Evolutionary conservation across 2,329 filamentous ascomycete species (phyloP).

Genomic region (Microdochium nivale): DNA sequence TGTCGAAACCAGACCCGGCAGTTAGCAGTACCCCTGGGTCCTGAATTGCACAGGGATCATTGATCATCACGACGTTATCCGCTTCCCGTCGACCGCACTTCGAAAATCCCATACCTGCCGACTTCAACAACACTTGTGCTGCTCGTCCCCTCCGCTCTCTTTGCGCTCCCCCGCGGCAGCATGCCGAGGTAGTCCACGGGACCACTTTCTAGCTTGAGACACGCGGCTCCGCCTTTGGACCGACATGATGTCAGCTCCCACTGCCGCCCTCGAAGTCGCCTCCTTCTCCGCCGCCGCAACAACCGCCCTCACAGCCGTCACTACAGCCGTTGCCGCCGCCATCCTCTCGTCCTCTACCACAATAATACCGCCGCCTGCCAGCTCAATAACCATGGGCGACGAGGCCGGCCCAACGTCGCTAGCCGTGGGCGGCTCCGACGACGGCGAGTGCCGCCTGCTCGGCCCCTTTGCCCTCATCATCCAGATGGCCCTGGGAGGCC

Average conservation of each 20-base stretch:
- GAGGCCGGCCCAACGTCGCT: background rate
- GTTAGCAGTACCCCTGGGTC: no score
- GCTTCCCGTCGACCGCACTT: no score
- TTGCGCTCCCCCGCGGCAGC: no score
- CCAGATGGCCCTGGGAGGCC: slow-evolving; percentile 73
- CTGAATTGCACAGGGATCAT: no score
- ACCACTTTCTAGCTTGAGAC: background rate
- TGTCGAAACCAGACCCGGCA: no score
- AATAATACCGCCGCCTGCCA: slow-evolving; percentile 2
- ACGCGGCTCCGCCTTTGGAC: no score
- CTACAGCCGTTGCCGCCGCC: slow-evolving; percentile 12
- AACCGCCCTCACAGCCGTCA: background rate
- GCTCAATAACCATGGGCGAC: slow-evolving; percentile 12
- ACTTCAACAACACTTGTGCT: no score
- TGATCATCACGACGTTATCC: no score
- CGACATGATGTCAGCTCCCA: background rate
- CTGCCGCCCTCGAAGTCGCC: background rate
- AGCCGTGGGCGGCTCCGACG: slow-evolving; percentile 5
- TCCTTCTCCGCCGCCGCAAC: background rate
- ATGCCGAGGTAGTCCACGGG: background rate
- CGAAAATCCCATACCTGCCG: no score
- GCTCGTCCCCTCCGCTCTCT: no score
- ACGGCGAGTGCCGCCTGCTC: slow-evolving; percentile 70
- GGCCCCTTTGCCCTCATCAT: slow-evolving; percentile 88
- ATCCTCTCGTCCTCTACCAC: slow-evolving; percentile 3